Conservation (phyloP, 2,329 filamentous ascomycete species). For the Monosporascus cannonballus region DNA sequence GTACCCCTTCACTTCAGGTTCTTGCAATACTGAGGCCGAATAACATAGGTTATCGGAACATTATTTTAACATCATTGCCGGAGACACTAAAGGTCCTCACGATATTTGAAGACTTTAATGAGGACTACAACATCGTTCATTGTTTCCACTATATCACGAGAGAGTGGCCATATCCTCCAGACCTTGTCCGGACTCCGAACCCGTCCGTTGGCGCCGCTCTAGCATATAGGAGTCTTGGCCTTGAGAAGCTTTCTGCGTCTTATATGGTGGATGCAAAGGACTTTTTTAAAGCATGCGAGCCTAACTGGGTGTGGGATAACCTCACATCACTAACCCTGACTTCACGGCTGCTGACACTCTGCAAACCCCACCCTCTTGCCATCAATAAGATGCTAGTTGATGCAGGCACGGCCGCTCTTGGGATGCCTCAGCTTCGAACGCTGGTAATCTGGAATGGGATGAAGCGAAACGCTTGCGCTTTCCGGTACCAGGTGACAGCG, state of each 20-base stretch:
- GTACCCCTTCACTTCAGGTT: not conserved
- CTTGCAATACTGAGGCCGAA: not conserved
- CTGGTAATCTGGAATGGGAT: not conserved
- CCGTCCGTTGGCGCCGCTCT: not conserved
- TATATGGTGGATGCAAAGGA: not conserved
- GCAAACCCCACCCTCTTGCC: not conserved
- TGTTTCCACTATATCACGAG: not conserved
- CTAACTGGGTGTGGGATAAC: not conserved
- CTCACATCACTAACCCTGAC: not conserved
- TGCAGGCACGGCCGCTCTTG: not conserved
- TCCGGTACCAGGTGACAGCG: not conserved
- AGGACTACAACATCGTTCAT: not conserved
- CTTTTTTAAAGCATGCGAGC: not conserved
- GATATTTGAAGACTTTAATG: not conserved
- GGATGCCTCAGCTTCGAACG: not conserved
- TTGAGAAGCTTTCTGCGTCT: not conserved
- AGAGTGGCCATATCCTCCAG: not conserved
- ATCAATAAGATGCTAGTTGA: not conserved
- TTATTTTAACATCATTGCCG: not conserved
- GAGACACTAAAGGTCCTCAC: not conserved
- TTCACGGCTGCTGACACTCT: not conserved
- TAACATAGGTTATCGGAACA: not conserved
- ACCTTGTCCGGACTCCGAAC: not conserved
- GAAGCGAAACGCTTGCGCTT: not conserved
- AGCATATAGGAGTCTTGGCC: not conserved